A percentile compares a stretch with the other conserved stretches of the same genome.
These are phyloP conservation scores for Crithidia acanthocephali DNA, from an alignment of 208 protist genomes.

Conservation along the genomic window DNA sequence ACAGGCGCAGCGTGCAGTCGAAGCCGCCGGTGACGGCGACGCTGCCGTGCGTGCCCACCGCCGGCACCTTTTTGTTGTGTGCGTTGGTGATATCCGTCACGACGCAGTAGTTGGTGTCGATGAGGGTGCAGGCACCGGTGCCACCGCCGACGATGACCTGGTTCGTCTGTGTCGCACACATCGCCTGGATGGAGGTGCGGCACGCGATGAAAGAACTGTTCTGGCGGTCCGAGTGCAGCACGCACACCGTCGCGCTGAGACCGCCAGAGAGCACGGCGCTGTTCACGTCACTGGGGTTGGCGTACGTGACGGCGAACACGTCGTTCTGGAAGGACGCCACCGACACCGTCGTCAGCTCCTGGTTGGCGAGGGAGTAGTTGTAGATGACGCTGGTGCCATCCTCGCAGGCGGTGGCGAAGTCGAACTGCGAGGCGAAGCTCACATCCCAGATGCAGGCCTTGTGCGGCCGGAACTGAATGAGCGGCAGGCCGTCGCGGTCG, in stretches of 20 bases:
- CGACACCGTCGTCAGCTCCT: constrained; percentile 80
- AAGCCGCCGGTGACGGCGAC: constrained; percentile 83
- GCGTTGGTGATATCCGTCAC: constrained; percentile 70
- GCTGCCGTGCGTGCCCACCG: constrained; percentile 68
- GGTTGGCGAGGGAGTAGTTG: constrained; percentile 84
- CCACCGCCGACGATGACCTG: constrained; percentile 85
- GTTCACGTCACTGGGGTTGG: constrained; percentile 63
- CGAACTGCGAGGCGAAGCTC: constrained; percentile 79
- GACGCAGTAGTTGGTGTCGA: constrained; percentile 71
- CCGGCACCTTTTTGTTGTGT: constrained; percentile 87
- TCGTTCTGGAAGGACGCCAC: constrained; percentile 89
- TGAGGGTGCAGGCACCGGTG: constrained; percentile 76
- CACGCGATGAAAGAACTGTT: constrained; percentile 86
- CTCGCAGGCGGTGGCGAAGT: constrained; percentile 89
- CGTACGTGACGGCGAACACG: constrained; percentile 90
- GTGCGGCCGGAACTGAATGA: constrained; percentile 91
- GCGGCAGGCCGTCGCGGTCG: constrained; percentile 79
- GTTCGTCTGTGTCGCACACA: constrained; percentile 69
- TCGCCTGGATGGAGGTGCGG: constrained; percentile 86
- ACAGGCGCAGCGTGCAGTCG: constrained; percentile 79
- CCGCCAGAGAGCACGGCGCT: constrained; percentile 87
- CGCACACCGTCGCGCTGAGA: constrained; percentile 85
- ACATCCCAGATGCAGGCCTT: constrained; percentile 92
- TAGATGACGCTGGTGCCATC: constrained; percentile 88
- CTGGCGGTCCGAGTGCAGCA: constrained; percentile 88